phyloP scores from a whole-genome alignment of 2,329 filamentous ascomycete species.

The Beauveria asiatica region DNA sequence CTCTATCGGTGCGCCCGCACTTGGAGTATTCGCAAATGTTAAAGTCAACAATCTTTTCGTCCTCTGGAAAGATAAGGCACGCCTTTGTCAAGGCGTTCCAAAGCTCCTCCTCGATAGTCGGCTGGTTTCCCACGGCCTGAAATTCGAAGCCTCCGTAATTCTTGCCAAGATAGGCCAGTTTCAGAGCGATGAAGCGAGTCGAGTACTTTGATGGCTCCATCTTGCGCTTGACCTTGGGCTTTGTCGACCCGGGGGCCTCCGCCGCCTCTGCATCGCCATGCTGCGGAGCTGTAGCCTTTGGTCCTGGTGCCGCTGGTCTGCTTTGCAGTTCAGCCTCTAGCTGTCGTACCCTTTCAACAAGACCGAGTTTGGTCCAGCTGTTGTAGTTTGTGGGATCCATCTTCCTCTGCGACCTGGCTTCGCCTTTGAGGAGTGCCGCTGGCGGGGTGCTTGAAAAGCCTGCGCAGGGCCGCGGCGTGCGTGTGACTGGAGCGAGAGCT shows the following conservation, averaged over 20 bases:
- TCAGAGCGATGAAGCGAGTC: slow-evolving; percentile 79
- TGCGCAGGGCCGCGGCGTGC: not conserved
- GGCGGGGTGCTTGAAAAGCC: slow-evolving; percentile 3
- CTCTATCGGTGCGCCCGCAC: slow-evolving; percentile 84
- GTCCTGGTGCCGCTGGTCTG: slow-evolving; percentile 25
- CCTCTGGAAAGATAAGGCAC: slow-evolving; percentile 67
- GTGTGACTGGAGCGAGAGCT: not conserved
- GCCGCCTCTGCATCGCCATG: slow-evolving; percentile 8
- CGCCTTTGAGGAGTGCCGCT: not conserved
- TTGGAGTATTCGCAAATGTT: slow-evolving; percentile 86
- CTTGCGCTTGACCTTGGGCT: slow-evolving; percentile 38
- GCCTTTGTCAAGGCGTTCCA: slow-evolving; percentile 85
- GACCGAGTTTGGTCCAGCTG: slow-evolving; percentile 58
- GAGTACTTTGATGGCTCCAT: slow-evolving; percentile 76
- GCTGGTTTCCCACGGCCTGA: slow-evolving; percentile 60
- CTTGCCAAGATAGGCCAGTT: slow-evolving; percentile 87
- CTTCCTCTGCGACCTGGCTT: slow-evolving; percentile 18
- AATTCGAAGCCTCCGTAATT: slow-evolving; percentile 92
- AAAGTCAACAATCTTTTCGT: slow-evolving; percentile 61
- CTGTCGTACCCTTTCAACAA: slow-evolving; percentile 58
- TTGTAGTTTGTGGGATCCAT: slow-evolving; percentile 41
- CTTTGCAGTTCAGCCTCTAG: slow-evolving; percentile 58
- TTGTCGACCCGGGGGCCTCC: slow-evolving; percentile 17
- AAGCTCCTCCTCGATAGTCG: slow-evolving; percentile 85
- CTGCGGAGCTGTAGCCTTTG: not conserved